Conservation (phyloP, 805 yeast genomes). For the Candida gorgasii region DNA sequence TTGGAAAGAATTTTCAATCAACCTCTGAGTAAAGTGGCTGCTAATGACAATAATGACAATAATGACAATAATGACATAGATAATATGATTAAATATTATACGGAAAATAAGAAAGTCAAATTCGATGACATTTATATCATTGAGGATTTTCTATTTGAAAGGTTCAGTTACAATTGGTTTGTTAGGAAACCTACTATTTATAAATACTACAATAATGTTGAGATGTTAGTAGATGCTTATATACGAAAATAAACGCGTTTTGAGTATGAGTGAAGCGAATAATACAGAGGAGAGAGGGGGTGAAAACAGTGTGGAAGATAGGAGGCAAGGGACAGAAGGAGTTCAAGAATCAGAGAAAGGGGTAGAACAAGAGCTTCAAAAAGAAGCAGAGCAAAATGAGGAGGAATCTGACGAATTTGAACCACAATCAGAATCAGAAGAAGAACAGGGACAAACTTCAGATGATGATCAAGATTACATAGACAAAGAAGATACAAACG, state of each 20-base stretch:
- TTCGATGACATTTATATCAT: conserved; percentile 7
- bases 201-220: conserved; percentile 4
- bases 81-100: conserved; percentile 2
- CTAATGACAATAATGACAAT: neutral
- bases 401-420: neutral
- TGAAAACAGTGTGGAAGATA: neutral
- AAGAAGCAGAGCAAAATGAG: neutral
- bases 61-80: neutral
- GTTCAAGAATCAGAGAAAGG: neutral
- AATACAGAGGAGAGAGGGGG: neutral
- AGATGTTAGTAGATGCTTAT: conserved; percentile 2
- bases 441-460: neutral
- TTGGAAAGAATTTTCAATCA: conserved; percentile 32
- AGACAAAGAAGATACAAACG: neutral
- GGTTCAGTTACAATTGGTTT: conserved; percentile 9
- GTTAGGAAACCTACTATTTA: conserved; percentile 2
- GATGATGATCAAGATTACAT: neutral
- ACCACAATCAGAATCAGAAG: neutral
- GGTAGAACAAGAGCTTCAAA: neutral
- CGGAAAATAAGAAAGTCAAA: neutral
- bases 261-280: neutral
- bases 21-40: neutral
- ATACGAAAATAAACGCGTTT: conserved; percentile 6
- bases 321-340: neutral
- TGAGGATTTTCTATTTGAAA: conserved; percentile 5